These are phyloP conservation scores for Nakataea oryzae DNA, from an alignment of 2,329 filamentous ascomycete genomes.

Conservation along the genomic window DNA sequence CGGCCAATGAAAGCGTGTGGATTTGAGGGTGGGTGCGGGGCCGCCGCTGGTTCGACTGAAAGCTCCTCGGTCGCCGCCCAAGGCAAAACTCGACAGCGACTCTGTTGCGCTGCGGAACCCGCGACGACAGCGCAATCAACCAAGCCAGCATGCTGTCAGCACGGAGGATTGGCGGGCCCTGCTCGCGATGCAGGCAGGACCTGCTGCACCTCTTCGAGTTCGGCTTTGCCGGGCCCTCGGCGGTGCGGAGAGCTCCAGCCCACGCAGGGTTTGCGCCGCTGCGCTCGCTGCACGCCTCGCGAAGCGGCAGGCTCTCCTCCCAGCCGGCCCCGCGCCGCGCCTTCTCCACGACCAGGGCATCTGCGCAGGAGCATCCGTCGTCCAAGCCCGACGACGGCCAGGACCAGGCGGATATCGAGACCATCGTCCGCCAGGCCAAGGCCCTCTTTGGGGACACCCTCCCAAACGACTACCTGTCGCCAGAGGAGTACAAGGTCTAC, in stretches of 20 bases:
- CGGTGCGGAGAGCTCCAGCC: neutral
- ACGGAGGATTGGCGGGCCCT: conserved; percentile 4
- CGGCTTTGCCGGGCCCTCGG: neutral
- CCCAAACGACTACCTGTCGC: conserved; percentile 58
- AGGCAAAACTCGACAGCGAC: neutral
- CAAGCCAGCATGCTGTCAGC: conserved; percentile 4
- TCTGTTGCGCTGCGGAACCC: neutral
- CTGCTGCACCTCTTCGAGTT: conserved; percentile 9
- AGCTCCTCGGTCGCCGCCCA: neutral
- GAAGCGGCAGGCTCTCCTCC: neutral
- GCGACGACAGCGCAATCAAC: neutral
- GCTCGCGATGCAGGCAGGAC: conserved; percentile 11
- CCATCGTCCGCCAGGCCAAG: conserved; percentile 58
- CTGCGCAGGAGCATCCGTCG: neutral
- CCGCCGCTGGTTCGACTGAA: neutral
- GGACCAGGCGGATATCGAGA: conserved; percentile 36
- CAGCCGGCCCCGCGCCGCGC: neutral
- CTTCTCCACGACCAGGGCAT: conserved; percentile 4
- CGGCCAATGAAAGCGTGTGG: neutral
- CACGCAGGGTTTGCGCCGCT: neutral
- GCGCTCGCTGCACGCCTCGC: neutral
- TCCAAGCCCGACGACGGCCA: neutral
- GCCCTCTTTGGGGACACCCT: conserved; percentile 68
- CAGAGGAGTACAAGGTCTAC: conserved; percentile 65
- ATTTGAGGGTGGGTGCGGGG: neutral